Evolutionary conservation across 805 yeast species (phyloP).

Genomic region (Cyberlindnera nakhonratchasimensis): DNA sequence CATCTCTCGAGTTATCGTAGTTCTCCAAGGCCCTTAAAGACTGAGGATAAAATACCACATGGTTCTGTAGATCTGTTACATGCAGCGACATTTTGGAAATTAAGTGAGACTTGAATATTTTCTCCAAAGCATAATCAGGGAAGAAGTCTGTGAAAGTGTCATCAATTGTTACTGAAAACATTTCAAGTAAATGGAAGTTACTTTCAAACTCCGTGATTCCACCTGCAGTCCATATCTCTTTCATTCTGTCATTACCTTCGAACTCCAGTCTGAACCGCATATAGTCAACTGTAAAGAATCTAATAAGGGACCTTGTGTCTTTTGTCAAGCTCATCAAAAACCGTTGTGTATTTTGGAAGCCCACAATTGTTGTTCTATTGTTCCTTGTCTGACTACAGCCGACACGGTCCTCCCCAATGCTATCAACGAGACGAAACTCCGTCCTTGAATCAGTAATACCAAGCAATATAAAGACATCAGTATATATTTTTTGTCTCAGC

Average conservation of each 20-base stretch:
- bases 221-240: neutral
- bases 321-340: neutral
- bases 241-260: neutral
- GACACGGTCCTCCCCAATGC: too few relatives aligned
- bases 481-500: too few relatives aligned
- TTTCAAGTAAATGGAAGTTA: too few relatives aligned
- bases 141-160: neutral
- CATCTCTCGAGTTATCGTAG: neutral
- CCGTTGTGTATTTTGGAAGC: neutral
- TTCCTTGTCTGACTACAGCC: too few relatives aligned
- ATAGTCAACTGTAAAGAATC: neutral
- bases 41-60: neutral
- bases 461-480: too few relatives aligned
- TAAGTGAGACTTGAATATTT: neutral
- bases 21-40: too few relatives aligned
- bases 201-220: neutral
- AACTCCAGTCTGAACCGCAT: neutral
- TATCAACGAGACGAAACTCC: too few relatives aligned
- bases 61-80: neutral
- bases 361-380: too few relatives aligned
- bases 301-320: neutral
- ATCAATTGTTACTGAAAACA: neutral
- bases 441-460: too few relatives aligned
- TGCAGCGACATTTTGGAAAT: neutral
- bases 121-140: neutral